Conservation (phyloP, 164 flowering plant genomes). For the Sedum album region DNA sequence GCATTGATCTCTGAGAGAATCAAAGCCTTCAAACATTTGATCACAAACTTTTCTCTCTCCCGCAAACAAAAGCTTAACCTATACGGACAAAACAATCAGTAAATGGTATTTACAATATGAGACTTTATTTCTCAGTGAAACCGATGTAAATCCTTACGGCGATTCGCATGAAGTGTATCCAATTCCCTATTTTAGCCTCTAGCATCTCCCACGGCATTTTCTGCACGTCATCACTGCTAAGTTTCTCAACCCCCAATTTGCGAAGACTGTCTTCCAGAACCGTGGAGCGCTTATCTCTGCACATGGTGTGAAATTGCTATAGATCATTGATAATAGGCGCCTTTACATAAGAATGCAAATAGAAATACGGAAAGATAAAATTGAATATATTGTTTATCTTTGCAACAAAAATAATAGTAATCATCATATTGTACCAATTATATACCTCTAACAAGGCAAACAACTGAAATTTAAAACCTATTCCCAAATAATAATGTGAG, state of each 20-base stretch:
- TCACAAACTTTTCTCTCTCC: constrained; percentile 82
- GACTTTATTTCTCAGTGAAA: not conserved
- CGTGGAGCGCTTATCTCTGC: not conserved
- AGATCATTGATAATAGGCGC: too few species aligned
- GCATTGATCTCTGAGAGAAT: constrained; percentile 59
- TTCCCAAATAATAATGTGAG: not conserved
- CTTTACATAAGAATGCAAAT: too few species aligned
- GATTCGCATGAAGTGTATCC: not conserved
- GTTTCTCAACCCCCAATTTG: not conserved
- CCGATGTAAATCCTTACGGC: not conserved
- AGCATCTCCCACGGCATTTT: not conserved
- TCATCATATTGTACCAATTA: too few species aligned
- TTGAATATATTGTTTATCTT: too few species aligned
- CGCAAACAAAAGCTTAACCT: constrained; percentile 88
- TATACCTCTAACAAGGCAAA: too few species aligned
- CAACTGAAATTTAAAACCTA: not conserved
- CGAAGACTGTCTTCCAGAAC: not conserved
- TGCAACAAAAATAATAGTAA: too few species aligned
- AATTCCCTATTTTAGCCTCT: not conserved
- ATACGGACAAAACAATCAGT: constrained; percentile 12
- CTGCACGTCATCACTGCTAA: not conserved
- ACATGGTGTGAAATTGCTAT: not conserved
- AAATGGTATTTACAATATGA: not conserved
- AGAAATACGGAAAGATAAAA: too few species aligned
- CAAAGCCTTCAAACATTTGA: constrained; percentile 74